These are phyloP conservation scores for Eutrema yunnanense DNA, from an alignment of 345 rosid species.

Conservation along the genomic window DNA sequence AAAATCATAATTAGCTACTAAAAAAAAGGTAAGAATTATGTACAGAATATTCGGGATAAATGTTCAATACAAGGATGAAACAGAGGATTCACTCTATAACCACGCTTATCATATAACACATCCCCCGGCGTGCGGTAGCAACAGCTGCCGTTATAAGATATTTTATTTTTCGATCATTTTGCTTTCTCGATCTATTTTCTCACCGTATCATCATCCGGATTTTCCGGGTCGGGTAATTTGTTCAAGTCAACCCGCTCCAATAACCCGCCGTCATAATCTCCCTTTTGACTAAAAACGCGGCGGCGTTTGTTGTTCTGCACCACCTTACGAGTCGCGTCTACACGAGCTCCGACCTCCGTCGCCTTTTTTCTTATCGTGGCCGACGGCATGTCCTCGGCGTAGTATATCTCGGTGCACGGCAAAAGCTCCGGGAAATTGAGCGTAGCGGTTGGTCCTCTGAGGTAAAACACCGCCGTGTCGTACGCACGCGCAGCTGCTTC, in stretches of 20 bases:
- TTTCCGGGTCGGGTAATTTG: conserved; percentile 84
- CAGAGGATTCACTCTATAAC: neutral
- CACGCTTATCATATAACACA: neutral
- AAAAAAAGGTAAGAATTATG: neutral
- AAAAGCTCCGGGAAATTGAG: conserved; percentile 74
- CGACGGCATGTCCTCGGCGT: conserved; percentile 59
- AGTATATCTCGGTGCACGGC: conserved; percentile 32
- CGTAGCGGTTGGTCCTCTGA: conserved; percentile 72
- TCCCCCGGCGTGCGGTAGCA: neutral
- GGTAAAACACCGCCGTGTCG: conserved; percentile 84
- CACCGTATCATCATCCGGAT: conserved; percentile 38
- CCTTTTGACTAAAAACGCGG: conserved; percentile 21
- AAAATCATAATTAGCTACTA: neutral
- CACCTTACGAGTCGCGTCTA: conserved; percentile 59
- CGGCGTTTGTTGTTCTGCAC: conserved; percentile 23
- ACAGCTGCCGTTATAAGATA: neutral
- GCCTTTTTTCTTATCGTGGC: conserved; percentile 75
- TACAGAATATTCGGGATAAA: neutral
- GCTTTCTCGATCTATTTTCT: neutral
- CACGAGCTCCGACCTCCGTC: conserved; percentile 80
- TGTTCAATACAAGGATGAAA: neutral
- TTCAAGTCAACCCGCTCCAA: conserved; percentile 74
- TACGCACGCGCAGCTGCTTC: conserved; percentile 95
- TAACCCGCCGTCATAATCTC: conserved; percentile 22
- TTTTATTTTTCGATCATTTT: neutral